Conservation (phyloP, 2,329 filamentous ascomycete genomes). For the Epichloe sibirici region DNA sequence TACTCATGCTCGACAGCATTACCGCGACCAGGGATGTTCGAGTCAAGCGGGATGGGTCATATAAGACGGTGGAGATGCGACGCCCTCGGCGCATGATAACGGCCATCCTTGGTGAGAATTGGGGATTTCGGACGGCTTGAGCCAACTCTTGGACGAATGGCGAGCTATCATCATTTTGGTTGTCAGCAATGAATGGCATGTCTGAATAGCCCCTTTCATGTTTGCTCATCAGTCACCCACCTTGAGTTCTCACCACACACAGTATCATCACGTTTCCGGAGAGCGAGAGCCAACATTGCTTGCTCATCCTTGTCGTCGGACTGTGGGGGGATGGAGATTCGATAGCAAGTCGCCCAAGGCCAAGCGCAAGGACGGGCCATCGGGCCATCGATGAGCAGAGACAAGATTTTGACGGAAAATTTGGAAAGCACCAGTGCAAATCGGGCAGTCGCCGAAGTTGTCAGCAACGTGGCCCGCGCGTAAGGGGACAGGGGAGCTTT, state of each 20-base stretch:
- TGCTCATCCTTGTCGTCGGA: background rate
- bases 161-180: background rate
- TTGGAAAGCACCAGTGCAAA: background rate
- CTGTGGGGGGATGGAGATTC: background rate
- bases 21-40: background rate
- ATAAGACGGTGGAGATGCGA: background rate
- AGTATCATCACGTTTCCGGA: background rate
- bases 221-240: background rate
- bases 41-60: background rate
- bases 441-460: constrained; percentile 2
- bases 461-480: background rate
- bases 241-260: background rate
- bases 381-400: no score
- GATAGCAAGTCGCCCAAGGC: no score
- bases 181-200: background rate
- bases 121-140: background rate
- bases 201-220: background rate
- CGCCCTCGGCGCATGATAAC: background rate
- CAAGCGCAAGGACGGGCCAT: background rate
- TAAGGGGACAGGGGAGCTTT: no score
- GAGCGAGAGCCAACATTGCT: background rate
- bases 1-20: no score
- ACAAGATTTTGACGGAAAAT: background rate
- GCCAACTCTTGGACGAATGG: background rate
- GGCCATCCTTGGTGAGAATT: background rate